phyloP scores from a whole-genome alignment of 2,329 filamentous ascomycete species.

The Cladosporium sp. region DNA sequence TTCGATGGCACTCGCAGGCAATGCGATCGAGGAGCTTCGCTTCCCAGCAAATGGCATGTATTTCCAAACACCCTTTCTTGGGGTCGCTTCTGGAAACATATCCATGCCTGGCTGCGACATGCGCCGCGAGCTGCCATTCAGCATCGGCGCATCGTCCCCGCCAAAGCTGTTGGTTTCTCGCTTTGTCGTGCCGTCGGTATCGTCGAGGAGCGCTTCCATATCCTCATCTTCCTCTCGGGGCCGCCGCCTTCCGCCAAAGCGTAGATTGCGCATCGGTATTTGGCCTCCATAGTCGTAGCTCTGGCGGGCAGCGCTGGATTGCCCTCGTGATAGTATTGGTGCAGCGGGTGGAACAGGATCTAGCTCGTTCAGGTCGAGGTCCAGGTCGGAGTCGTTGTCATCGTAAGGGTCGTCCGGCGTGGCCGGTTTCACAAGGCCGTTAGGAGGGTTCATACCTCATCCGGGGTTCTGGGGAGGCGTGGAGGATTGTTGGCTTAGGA shows the following conservation, averaged over 20 bases:
- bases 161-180: slow-evolving; percentile 7
- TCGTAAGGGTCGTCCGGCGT: slow-evolving; percentile 64
- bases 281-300: slow-evolving; percentile 47
- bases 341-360: slow-evolving; percentile 55
- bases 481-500: not conserved
- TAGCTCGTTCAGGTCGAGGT: slow-evolving; percentile 77
- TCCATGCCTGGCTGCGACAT: slow-evolving; percentile 21
- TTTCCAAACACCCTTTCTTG: slow-evolving; percentile 29
- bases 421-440: slow-evolving; percentile 54
- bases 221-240: slow-evolving; percentile 59
- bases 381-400: slow-evolving; percentile 67
- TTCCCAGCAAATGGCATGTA: slow-evolving; percentile 30
- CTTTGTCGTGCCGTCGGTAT: slow-evolving; percentile 44
- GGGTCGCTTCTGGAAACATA: slow-evolving; percentile 35
- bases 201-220: slow-evolving; percentile 61
- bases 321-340: slow-evolving; percentile 31
- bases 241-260: slow-evolving; percentile 48
- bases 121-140: slow-evolving; percentile 40
- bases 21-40: slow-evolving; percentile 26
- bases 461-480: slow-evolving; percentile 15
- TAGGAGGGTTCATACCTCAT: slow-evolving; percentile 48
- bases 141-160: slow-evolving; percentile 70
- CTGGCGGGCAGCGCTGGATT: slow-evolving; percentile 22
- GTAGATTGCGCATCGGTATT: slow-evolving; percentile 69
- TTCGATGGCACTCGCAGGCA: slow-evolving; percentile 30